Conservation (phyloP, 1,139 yeast species). For the Kluyveromyces sp. region DNA sequence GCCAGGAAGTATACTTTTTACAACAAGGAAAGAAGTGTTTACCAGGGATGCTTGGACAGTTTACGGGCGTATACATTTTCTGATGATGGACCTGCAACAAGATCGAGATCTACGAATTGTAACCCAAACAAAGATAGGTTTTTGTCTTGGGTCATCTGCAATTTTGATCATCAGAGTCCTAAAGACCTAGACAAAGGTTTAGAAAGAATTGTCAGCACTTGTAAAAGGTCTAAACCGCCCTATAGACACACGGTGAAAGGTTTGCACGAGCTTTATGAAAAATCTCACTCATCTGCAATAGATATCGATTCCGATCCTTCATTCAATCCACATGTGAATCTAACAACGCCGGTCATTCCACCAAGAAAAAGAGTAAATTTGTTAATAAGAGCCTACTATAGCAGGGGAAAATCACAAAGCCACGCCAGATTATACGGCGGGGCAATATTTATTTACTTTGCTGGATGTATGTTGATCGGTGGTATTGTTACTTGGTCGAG, state of each 20-base stretch:
- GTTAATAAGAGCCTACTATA: neutral
- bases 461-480: slow-evolving; percentile 1
- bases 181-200: neutral
- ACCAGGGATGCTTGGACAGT: neutral
- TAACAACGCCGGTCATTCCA: neutral
- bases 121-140: neutral
- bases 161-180: neutral
- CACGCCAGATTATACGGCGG: slow-evolving; percentile 3
- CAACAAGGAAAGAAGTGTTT: neutral
- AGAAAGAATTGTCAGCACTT: neutral
- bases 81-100: neutral
- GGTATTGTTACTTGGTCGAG: slow-evolving; percentile 2
- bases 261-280: neutral
- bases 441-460: slow-evolving; percentile 1
- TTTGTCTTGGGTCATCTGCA: slow-evolving; percentile 1
- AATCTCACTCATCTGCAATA: neutral
- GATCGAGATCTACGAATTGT: neutral
- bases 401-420: neutral
- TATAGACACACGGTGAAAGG: neutral
- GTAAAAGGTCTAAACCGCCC: neutral
- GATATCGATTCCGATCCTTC: neutral
- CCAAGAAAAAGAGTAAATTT: neutral
- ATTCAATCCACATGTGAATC: neutral
- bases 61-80: neutral
- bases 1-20: neutral